Percentiles rank a stretch among this genome's conserved stretches.
Conservation (phyloP, 257 asterid species). For the Eucommia ulmoides region DNA sequence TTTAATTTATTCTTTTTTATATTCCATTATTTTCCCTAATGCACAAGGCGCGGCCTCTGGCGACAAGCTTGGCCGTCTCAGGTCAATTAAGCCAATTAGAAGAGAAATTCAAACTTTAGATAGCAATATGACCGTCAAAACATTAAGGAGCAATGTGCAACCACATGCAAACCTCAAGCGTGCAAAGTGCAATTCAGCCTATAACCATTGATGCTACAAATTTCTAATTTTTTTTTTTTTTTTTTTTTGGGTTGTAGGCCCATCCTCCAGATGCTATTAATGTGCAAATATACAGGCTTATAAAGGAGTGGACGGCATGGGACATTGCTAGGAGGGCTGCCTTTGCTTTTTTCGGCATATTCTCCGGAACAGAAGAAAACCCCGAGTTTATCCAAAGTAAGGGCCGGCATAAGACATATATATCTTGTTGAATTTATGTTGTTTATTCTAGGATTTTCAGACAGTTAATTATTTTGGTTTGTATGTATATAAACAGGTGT, state of each 20-base stretch:
- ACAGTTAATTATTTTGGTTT: conserved; percentile 9
- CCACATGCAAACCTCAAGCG: too few species aligned
- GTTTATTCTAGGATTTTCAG: not conserved
- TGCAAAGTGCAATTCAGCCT: too few species aligned
- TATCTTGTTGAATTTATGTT: not conserved
- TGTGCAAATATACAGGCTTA: conserved; percentile 89
- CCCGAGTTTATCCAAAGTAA: conserved; percentile 71
- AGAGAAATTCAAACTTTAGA: too few species aligned
- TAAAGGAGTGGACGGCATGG: conserved; percentile 99
- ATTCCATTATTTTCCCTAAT: too few species aligned
- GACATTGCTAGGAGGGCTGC: conserved; percentile 93
- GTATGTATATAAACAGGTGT: conserved; percentile 50
- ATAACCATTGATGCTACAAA: too few species aligned
- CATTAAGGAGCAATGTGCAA: too few species aligned
- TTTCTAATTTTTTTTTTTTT: not conserved
- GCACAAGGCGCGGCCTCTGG: too few species aligned
- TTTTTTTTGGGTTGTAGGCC: conserved; percentile 28
- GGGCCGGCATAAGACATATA: not conserved
- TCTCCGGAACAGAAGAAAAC: conserved; percentile 91
- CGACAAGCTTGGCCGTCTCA: too few species aligned
- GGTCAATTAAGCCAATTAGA: too few species aligned
- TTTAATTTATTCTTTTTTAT: too few species aligned
- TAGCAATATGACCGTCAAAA: too few species aligned
- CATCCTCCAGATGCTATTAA: conserved; percentile 91
- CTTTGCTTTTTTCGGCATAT: conserved; percentile 88